These are phyloP conservation scores for Pythium brassicae DNA, from an alignment of 352 stramenopile genomes.

Conservation along the genomic window DNA sequence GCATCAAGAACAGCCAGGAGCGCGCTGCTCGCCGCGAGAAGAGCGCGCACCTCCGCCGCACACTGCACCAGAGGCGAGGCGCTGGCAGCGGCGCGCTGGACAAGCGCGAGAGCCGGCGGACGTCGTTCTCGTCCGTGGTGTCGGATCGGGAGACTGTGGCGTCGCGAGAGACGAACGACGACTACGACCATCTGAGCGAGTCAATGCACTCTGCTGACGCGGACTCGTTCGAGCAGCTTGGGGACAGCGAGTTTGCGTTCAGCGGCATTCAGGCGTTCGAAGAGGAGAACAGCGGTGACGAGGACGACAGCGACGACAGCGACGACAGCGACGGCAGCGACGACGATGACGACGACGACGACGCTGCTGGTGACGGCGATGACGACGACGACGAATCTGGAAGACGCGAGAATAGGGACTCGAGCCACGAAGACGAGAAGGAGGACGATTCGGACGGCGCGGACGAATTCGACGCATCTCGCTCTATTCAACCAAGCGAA, in stretches of 20 bases:
- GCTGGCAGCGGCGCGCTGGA: neutral
- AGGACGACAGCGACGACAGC: constrained; percentile 10
- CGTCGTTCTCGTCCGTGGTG: constrained; percentile 21
- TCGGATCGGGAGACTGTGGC: constrained; percentile 41
- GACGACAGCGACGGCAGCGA: neutral
- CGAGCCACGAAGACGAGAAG: neutral
- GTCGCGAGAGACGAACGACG: constrained; percentile 30
- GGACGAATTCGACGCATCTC: neutral
- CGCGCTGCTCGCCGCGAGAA: neutral
- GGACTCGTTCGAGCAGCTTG: constrained; percentile 5
- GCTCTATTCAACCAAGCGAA: neutral
- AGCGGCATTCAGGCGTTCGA: constrained; percentile 15
- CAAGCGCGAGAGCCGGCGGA: neutral
- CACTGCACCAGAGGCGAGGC: neutral
- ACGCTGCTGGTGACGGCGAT: neutral
- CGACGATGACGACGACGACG: neutral
- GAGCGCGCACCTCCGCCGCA: neutral
- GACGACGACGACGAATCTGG: neutral
- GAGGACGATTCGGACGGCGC: neutral
- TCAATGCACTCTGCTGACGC: constrained; percentile 12
- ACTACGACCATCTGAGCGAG: constrained; percentile 28
- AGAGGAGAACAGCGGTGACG: constrained; percentile 16
- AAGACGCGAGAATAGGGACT: no score
- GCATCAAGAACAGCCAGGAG: constrained; percentile 6
- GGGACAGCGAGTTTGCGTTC: neutral